Evolutionary conservation across 192 early-diverging fungal species (phyloP).

Genomic region (Backusella mclennaniae): DNA sequence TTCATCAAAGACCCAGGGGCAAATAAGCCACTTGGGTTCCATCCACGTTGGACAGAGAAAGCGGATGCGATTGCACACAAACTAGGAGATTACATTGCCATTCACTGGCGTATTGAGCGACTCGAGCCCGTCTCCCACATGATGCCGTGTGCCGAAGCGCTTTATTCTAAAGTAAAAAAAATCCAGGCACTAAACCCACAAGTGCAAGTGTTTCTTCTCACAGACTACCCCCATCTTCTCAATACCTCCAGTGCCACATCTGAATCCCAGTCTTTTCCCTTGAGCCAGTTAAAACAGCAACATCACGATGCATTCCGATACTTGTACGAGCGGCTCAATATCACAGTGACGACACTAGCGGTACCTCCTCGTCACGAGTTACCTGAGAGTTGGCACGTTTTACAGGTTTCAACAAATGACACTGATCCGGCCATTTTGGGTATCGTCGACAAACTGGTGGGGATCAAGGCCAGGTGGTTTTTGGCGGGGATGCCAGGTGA

Average conservation of each 20-base stretch:
- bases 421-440: conserved; percentile 26
- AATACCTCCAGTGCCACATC: conserved; percentile 15
- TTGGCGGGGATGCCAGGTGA: conserved; percentile 16
- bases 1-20: conserved; percentile 26
- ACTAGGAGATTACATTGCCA: conserved; percentile 31
- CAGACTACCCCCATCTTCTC: conserved; percentile 38
- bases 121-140: conserved; percentile 15
- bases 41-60: conserved; percentile 9
- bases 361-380: conserved; percentile 9
- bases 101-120: conserved; percentile 44
- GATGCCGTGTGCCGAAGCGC: conserved; percentile 29
- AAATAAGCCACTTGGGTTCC: conserved; percentile 16
- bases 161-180: conserved; percentile 19
- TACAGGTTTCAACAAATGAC: conserved; percentile 15
- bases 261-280: conserved; percentile 32
- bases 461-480: conserved; percentile 34
- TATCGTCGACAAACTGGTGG: conserved; percentile 39
- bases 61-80: conserved; percentile 25
- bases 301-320: conserved; percentile 33
- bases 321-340: conserved; percentile 26
- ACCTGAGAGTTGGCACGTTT: conserved; percentile 30
- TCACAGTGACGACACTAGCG: conserved; percentile 28
- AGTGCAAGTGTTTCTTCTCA: conserved; percentile 32
- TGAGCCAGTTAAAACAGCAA: conserved; percentile 14
- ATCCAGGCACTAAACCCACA: neutral